Conservation (phyloP, 192 early-diverging fungal genomes). For the Cetraspora pellucida region DNA sequence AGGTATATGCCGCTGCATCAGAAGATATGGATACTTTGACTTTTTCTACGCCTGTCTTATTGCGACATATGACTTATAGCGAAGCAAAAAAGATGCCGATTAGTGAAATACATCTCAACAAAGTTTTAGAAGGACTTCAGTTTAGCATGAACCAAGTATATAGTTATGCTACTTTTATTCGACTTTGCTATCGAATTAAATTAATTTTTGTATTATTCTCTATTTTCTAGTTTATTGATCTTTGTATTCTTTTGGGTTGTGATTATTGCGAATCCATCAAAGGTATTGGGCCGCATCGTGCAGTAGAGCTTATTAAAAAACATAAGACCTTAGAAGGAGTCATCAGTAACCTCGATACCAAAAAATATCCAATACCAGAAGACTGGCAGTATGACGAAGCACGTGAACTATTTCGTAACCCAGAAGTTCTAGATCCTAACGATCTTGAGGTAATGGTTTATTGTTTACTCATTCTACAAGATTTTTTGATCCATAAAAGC, state of each 20-base stretch:
- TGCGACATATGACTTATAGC: constrained; percentile 92
- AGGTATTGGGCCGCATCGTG: constrained; percentile 88
- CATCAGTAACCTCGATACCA: constrained; percentile 70
- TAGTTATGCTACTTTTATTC: no score
- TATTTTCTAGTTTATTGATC: constrained; percentile 82
- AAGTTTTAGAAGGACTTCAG: constrained; percentile 78
- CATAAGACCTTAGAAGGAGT: constrained; percentile 82
- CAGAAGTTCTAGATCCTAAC: constrained; percentile 74
- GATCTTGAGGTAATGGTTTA: constrained; percentile 62
- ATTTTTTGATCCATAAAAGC: neutral
- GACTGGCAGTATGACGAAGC: constrained; percentile 90
- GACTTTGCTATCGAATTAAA: neutral
- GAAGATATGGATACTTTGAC: constrained; percentile 99
- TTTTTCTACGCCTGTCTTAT: constrained; percentile 85
- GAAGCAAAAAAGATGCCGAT: constrained; percentile 91
- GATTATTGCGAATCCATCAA: constrained; percentile 96
- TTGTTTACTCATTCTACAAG: constrained; percentile 4
- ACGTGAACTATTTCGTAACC: constrained; percentile 82
- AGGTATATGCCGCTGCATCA: constrained; percentile 92
- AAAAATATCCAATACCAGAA: constrained; percentile 80
- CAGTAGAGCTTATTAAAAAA: constrained; percentile 82
- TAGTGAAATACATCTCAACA: constrained; percentile 81
- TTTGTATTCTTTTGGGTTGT: constrained; percentile 96
- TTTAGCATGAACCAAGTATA: constrained; percentile 71
- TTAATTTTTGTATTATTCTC: neutral